These are phyloP conservation scores for Avicennia marina DNA, from an alignment of 257 asterid genomes.

Conservation along the genomic window DNA sequence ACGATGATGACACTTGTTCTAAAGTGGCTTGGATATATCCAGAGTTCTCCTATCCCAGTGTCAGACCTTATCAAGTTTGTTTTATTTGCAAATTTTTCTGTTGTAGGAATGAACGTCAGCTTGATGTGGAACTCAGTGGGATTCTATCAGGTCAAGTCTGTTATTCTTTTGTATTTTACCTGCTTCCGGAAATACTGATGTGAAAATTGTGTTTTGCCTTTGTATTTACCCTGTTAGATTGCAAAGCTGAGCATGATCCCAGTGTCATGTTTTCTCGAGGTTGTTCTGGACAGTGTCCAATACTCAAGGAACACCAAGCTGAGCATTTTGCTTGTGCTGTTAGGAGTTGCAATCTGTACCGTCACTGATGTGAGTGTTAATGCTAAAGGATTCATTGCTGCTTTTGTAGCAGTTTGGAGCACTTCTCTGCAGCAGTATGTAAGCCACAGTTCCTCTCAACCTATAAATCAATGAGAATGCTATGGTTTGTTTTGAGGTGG, in stretches of 20 bases:
- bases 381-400: constrained; percentile 57
- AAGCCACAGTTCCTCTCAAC: constrained; percentile 25
- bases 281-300: constrained; percentile 47
- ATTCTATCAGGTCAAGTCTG: constrained; percentile 59
- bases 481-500: background rate
- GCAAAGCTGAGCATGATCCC: constrained; percentile 75
- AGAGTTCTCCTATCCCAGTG: constrained; percentile 48
- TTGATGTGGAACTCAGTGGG: constrained; percentile 81
- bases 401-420: constrained; percentile 63
- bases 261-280: constrained; percentile 59
- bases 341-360: constrained; percentile 73
- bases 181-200: background rate
- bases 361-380: constrained; percentile 67
- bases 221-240: constrained; percentile 38
- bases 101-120: constrained; percentile 71
- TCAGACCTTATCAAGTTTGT: constrained; percentile 54
- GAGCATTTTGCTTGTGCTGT: constrained; percentile 55
- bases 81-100: constrained; percentile 54
- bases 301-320: constrained; percentile 64
- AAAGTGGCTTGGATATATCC: constrained; percentile 50
- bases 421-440: constrained; percentile 69
- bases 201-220: background rate
- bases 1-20: constrained; percentile 49
- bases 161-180: background rate
- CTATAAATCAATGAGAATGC: background rate